These are phyloP conservation scores for Annulohypoxylon bovei DNA, from an alignment of 495 filamentous ascomycete species.

Conservation along the genomic window DNA sequence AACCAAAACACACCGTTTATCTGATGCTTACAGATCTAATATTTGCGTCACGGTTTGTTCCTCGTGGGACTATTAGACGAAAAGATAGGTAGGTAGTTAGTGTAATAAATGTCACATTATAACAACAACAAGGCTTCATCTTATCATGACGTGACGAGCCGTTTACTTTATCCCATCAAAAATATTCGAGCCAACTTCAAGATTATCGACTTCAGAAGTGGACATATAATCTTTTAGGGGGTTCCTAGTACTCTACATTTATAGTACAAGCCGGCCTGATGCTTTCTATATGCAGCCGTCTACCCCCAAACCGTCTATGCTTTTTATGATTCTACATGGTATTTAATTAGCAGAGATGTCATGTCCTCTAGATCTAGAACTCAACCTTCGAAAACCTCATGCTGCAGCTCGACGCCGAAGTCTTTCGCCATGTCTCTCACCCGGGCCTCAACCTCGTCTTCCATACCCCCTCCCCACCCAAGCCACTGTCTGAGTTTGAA, in stretches of 20 bases:
- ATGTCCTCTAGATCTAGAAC: slow-evolving; percentile 12
- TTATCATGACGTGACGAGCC: background rate
- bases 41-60: background rate
- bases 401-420: slow-evolving; percentile 89
- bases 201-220: background rate
- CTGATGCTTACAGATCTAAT: background rate
- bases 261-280: slow-evolving; percentile 27
- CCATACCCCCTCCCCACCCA: slow-evolving; percentile 83
- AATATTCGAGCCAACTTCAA: no score
- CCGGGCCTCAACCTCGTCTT: slow-evolving; percentile 88
- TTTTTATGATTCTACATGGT: slow-evolving; percentile 21
- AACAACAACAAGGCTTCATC: background rate
- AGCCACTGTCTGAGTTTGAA: slow-evolving; percentile 78
- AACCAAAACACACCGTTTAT: background rate
- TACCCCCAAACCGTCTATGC: slow-evolving; percentile 23
- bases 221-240: slow-evolving; percentile 16
- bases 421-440: slow-evolving; percentile 90
- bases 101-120: background rate
- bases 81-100: background rate
- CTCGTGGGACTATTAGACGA: background rate
- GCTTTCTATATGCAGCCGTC: slow-evolving; percentile 30
- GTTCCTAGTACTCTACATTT: slow-evolving; percentile 16
- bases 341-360: slow-evolving; percentile 10
- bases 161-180: background rate
- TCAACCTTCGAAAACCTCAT: slow-evolving; percentile 87